Conservation (phyloP, 352 stramenopile genomes). For the Globisporangium recalcitrans region DNA sequence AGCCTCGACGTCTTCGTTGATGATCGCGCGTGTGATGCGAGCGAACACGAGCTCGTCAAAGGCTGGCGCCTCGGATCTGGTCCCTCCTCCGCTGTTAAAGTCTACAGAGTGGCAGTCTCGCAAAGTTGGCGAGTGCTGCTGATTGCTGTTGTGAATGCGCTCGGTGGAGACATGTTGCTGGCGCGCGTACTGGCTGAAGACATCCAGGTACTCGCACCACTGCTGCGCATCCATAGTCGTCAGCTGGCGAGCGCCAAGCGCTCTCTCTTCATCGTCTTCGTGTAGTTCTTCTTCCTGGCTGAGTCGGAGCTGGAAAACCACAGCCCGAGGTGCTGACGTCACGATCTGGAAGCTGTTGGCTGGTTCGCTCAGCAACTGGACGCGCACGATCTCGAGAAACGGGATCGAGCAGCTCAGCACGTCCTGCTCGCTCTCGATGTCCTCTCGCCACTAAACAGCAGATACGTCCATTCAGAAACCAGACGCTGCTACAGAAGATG, state of each 20-base stretch:
- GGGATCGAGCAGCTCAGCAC: constrained; percentile 15
- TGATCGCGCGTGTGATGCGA: constrained; percentile 25
- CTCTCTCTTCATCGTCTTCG: constrained; percentile 3
- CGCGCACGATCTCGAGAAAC: constrained; percentile 30
- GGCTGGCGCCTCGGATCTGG: not conserved
- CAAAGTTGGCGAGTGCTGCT: constrained; percentile 11
- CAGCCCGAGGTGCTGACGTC: constrained; percentile 23
- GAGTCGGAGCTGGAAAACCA: constrained; percentile 45
- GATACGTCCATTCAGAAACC: not conserved
- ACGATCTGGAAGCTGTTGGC: constrained; percentile 34
- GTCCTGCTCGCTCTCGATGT: constrained; percentile 17
- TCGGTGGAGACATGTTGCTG: constrained; percentile 3
- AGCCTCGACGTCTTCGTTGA: constrained; percentile 15
- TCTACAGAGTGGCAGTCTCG: not conserved
- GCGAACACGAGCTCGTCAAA: constrained; percentile 13
- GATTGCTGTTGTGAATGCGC: constrained; percentile 9
- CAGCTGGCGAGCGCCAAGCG: not conserved
- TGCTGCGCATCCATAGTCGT: constrained; percentile 24
- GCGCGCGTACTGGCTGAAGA: constrained; percentile 39
- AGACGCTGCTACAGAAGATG: not conserved
- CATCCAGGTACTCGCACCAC: constrained; percentile 47
- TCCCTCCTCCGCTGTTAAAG: not conserved
- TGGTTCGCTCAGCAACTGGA: constrained; percentile 20
- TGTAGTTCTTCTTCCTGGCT: not conserved
- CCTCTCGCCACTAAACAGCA: constrained; percentile 31